Evolutionary conservation across 805 yeast species (phyloP).

Genomic region (Yamadazyma takamatsuzukensis): DNA sequence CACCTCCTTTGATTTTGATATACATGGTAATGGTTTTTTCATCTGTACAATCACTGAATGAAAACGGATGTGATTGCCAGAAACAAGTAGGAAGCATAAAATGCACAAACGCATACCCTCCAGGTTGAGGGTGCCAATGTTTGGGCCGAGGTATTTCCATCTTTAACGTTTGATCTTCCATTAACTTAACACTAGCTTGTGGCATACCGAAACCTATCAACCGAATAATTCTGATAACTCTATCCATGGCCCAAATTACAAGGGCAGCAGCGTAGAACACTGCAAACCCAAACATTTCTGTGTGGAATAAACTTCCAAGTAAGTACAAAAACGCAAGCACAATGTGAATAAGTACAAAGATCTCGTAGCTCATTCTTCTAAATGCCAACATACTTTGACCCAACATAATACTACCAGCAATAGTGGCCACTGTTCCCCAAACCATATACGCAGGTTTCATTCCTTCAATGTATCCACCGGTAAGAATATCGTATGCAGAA

Average conservation of each 20-base stretch:
- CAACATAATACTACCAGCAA: slow-evolving; percentile 36
- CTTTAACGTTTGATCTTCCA: slow-evolving; percentile 31
- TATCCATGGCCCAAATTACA: slow-evolving; percentile 34
- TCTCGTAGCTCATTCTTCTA: slow-evolving; percentile 54
- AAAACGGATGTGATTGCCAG: slow-evolving; percentile 42
- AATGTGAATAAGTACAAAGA: slow-evolving; percentile 26
- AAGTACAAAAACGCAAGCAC: slow-evolving; percentile 38
- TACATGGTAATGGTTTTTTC: slow-evolving; percentile 20
- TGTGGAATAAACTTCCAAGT: slow-evolving; percentile 54
- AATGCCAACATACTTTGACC: slow-evolving; percentile 47
- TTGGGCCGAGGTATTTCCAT: slow-evolving; percentile 30
- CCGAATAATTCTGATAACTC: slow-evolving; percentile 24
- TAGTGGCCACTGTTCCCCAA: slow-evolving; percentile 23
- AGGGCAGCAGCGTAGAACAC: slow-evolving; percentile 25
- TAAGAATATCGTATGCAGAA: slow-evolving; percentile 20
- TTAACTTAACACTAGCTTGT: slow-evolving; percentile 26
- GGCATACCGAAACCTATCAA: slow-evolving; percentile 25
- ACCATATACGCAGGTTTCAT: slow-evolving; percentile 14
- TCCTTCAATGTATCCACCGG: slow-evolving; percentile 1
- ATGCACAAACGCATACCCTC: slow-evolving; percentile 36
- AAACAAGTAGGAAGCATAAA: slow-evolving; percentile 29
- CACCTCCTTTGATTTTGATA: slow-evolving; percentile 47
- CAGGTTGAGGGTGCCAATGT: slow-evolving; percentile 32
- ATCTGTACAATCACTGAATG: slow-evolving; percentile 22
- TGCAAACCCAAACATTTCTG: slow-evolving; percentile 20